These are phyloP conservation scores for Tetrapisispora taiwanensis DNA, from an alignment of 805 yeast species.

Conservation along the genomic window DNA sequence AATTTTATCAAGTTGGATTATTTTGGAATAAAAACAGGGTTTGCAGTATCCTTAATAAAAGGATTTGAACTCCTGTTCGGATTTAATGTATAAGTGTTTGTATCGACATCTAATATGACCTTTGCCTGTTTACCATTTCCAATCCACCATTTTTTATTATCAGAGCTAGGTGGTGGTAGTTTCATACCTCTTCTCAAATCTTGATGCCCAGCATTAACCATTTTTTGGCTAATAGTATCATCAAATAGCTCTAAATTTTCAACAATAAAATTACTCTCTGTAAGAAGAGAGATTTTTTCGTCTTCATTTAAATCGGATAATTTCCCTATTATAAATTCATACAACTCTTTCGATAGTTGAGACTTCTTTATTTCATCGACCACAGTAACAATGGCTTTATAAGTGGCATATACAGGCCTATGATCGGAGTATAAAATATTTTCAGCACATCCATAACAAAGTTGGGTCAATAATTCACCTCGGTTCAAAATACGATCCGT, in stretches of 20 bases:
- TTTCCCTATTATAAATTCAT: constrained; percentile 41
- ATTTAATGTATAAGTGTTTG: constrained; percentile 44
- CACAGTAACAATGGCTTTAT: constrained; percentile 51
- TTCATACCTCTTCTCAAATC: constrained; percentile 19
- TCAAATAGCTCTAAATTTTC: constrained; percentile 25
- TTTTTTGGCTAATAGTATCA: constrained; percentile 3
- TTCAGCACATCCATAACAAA: constrained; percentile 48
- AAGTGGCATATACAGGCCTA: constrained; percentile 75
- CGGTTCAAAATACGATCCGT: constrained; percentile 79
- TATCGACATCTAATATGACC: constrained; percentile 38
- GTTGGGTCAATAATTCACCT: constrained; percentile 48
- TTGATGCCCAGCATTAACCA: neutral
- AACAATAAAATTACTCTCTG: constrained; percentile 17
- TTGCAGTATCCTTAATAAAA: constrained; percentile 44
- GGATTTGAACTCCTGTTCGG: constrained; percentile 69
- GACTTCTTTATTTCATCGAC: constrained; percentile 49
- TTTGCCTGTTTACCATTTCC: constrained; percentile 67
- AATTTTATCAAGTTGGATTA: neutral
- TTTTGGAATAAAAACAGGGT: constrained; percentile 19
- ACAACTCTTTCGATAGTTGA: constrained; percentile 43
- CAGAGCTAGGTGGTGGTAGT: constrained; percentile 86
- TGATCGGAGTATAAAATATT: constrained; percentile 73
- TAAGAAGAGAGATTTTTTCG: constrained; percentile 37
- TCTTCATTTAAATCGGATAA: constrained; percentile 32
- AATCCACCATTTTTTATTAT: constrained; percentile 83